Evolutionary conservation across 345 rosid genomes (phyloP).

Genomic region (Cardamine occulta): DNA sequence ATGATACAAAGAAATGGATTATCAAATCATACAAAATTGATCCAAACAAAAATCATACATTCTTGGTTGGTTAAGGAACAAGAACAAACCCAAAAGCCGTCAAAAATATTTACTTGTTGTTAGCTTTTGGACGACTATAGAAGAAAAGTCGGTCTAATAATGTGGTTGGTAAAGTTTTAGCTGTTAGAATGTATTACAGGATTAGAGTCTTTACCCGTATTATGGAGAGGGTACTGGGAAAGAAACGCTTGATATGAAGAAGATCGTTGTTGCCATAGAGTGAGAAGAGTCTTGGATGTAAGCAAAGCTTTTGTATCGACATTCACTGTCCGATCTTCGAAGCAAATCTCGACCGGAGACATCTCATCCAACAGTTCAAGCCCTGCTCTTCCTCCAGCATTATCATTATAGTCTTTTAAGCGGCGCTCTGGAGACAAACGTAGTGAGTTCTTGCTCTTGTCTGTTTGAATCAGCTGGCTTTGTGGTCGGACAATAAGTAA

Average conservation of each 20-base stretch:
- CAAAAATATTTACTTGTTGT: neutral
- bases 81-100: too few relatives aligned
- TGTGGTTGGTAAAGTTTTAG: neutral
- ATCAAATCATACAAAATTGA: neutral
- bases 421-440: slow-evolving; percentile 50
- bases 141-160: neutral
- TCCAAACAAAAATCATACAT: neutral
- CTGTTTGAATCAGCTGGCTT: slow-evolving; percentile 23
- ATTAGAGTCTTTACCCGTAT: neutral
- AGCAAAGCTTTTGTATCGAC: slow-evolving; percentile 41
- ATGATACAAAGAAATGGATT: too few relatives aligned
- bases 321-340: slow-evolving; percentile 41
- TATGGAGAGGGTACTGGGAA: slow-evolving; percentile 31
- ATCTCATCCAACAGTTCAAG: slow-evolving; percentile 54
- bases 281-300: slow-evolving; percentile 46
- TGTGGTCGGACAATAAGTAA: slow-evolving; percentile 49
- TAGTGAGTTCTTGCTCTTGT: slow-evolving; percentile 35
- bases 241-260: slow-evolving; percentile 49
- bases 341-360: slow-evolving; percentile 58
- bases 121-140: neutral
- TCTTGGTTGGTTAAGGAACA: too few relatives aligned
- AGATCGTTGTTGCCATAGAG: slow-evolving; percentile 51
- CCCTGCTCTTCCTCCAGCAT: slow-evolving; percentile 29
- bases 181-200: neutral
- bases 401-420: slow-evolving; percentile 28